Base-by-base conservation (phyloP, 352 stramenopile species). In the Pelagophyceae sp. region DNA sequence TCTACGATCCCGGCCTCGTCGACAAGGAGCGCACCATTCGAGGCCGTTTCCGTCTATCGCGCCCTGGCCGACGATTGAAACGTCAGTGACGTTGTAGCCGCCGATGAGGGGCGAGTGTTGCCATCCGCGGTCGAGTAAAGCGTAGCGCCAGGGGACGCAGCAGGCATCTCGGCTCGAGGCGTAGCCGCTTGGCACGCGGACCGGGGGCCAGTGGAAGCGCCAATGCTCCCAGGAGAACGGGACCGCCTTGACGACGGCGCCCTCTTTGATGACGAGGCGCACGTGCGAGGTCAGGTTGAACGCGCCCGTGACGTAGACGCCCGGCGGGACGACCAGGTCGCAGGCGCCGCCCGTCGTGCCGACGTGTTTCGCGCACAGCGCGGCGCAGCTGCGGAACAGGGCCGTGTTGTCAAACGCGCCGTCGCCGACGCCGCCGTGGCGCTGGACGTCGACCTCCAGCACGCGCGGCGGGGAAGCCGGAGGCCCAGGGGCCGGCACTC, bases 101-200 rank as follows among this genome's bases (percentile, higher is more conserved):
- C 80, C 79, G 31, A 83, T 29, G 38, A 82, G 78, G 15, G 76
- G 25, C 50, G 77, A 71, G 38, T 82, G 81, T 37, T 63, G 54
- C 45, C 45, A 54, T 11, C 11, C 45, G 11, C 45, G 45, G 11
- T 54, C 45, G 11, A 54, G 45, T 23, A 54, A 23, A 15, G 54
- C 20, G 15, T 2, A 6, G 15, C 54, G 54, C 54, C 61, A 71
- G 33, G 61, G 61, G 5, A 81, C 65, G 75, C 77, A 67, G 32
- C 63, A 50, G n/a, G 54, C 51, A 61, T 84, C 79, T 64, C 64
- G 33, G 17, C 51, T 61, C 32, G 61, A 29, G 54, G 71, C 78
- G 78, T 84, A 85, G 27, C 38, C 81, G 0, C 51, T 51, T 20
- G 82, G 58, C 72, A 77, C 64, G 5, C 75, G 54, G n/a, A 85